phyloP scores from a whole-genome alignment of 2,329 filamentous ascomycete genomes.

The Sclerotiophoma versabilis region DNA sequence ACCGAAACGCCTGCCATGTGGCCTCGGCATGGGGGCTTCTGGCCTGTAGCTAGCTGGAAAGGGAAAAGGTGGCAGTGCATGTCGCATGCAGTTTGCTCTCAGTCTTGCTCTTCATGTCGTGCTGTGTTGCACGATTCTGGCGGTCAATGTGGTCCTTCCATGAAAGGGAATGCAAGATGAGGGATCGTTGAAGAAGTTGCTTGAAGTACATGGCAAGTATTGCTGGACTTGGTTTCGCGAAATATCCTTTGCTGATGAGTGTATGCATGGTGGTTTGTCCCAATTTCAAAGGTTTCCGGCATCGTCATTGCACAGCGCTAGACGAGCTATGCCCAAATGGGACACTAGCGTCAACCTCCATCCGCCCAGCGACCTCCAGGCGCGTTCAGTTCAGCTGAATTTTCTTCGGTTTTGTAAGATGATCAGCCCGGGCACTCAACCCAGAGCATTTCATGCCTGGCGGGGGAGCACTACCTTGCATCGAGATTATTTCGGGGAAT shows the following conservation, averaged over 20 bases:
- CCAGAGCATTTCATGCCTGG: conserved; percentile 9
- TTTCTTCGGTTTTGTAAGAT: conserved; percentile 11
- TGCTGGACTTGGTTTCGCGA: conserved; percentile 9
- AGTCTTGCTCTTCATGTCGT: conserved; percentile 10
- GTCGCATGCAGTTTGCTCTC: conserved; percentile 10
- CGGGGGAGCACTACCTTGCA: conserved; percentile 8
- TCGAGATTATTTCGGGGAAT: conserved; percentile 10
- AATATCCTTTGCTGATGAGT: conserved; percentile 9
- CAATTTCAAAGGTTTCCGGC: conserved; percentile 10
- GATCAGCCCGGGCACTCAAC: conserved; percentile 6
- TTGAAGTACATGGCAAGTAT: conserved; percentile 10
- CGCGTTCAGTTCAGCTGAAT: conserved; percentile 11
- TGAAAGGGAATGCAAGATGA: conserved; percentile 10
- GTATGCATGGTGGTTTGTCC: conserved; percentile 11
- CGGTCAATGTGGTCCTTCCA: conserved; percentile 10
- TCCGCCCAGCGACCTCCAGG: conserved; percentile 10
- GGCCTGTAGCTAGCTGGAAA: conserved; percentile 9
- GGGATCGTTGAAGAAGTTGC: conserved; percentile 9
- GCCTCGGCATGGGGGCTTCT: conserved; percentile 7
- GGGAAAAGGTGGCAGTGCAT: conserved; percentile 10
- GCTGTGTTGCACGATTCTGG: conserved; percentile 9
- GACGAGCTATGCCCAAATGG: conserved; percentile 11
- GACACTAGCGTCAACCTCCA: conserved; percentile 10
- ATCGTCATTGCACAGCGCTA: conserved; percentile 12
- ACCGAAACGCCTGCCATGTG: conserved; percentile 9